phyloP scores from a whole-genome alignment of 768 basidiomycete genomes.

The Termitomyces sp. region DNA sequence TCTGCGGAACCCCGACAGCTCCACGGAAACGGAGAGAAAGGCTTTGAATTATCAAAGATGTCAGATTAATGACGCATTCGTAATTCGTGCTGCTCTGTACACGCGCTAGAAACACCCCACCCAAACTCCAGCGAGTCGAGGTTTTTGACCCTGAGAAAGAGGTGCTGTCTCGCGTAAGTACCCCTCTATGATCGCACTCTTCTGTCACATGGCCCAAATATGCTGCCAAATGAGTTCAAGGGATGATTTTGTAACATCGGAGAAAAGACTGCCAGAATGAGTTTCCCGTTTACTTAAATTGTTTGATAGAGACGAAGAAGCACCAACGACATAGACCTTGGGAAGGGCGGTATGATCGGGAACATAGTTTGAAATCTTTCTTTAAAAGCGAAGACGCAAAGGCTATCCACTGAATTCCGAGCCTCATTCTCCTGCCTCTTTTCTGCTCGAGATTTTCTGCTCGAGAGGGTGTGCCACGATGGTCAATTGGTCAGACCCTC shows the following conservation, averaged over 20 bases:
- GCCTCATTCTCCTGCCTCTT: not conserved
- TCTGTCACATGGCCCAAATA: not conserved
- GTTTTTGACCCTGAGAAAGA: not conserved
- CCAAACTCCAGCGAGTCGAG: not conserved
- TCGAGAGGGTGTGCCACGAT: conserved; percentile 1
- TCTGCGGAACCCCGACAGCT: conserved; percentile 1
- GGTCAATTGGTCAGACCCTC: conserved; percentile 46
- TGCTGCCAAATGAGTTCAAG: conserved; percentile 5
- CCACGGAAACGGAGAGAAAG: conserved; percentile 4
- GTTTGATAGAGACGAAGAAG: conserved; percentile 8
- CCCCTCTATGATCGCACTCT: conserved; percentile 8
- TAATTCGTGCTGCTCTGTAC: not conserved
- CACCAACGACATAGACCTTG: conserved; percentile 7
- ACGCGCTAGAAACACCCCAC: not conserved
- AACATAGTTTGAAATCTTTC: not conserved
- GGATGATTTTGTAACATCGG: not conserved
- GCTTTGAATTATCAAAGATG: not conserved
- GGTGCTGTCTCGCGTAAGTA: conserved; percentile 5
- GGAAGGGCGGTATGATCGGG: conserved; percentile 21
- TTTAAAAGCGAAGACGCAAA: conserved; percentile 11
- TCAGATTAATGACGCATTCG: not conserved
- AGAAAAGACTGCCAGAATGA: not conserved
- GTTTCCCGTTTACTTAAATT: not conserved
- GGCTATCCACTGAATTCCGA: not conserved
- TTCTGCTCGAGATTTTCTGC: not conserved